Conservation (phyloP, 176 grass and related monocot genomes). For the Saccharum officinarum region DNA sequence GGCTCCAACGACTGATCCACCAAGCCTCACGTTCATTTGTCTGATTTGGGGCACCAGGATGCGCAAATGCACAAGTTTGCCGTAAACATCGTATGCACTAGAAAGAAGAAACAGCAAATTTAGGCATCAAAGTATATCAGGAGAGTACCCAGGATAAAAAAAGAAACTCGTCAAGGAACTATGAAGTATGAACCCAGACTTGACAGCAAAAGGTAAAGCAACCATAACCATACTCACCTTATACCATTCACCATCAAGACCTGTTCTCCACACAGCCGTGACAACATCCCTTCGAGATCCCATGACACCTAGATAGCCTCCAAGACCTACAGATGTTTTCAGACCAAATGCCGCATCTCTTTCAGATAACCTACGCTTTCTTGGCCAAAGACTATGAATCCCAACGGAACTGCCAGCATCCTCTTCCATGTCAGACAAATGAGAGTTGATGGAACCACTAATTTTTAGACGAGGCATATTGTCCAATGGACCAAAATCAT, state of each 20-base stretch:
- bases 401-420: constrained; percentile 49
- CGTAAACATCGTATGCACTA: constrained; percentile 95
- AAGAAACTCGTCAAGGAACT: not conserved
- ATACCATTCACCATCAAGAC: constrained; percentile 91
- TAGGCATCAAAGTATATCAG: not conserved
- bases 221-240: constrained; percentile 61
- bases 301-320: constrained; percentile 96
- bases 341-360: constrained; percentile 98
- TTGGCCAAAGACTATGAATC: constrained; percentile 83
- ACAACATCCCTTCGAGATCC: constrained; percentile 96
- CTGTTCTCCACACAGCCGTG: constrained; percentile 91
- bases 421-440: constrained; percentile 55
- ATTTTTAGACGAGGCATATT: constrained; percentile 69
- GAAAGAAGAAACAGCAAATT: constrained; percentile 8
- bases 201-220: not conserved
- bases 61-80: constrained; percentile 90
- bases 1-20: constrained; percentile 91
- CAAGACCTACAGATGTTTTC: constrained; percentile 94
- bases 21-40: constrained; percentile 80
- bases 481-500: constrained; percentile 85
- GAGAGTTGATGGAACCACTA: constrained; percentile 47
- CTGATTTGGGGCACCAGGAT: constrained; percentile 44
- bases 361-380: constrained; percentile 91
- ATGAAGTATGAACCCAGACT: constrained; percentile 3
- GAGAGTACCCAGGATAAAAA: not conserved